Evolutionary conservation across 257 asterid species (phyloP), one percentile per base, ranked within the genome.

Genomic region (Knoxia roxburghii): DNA sequence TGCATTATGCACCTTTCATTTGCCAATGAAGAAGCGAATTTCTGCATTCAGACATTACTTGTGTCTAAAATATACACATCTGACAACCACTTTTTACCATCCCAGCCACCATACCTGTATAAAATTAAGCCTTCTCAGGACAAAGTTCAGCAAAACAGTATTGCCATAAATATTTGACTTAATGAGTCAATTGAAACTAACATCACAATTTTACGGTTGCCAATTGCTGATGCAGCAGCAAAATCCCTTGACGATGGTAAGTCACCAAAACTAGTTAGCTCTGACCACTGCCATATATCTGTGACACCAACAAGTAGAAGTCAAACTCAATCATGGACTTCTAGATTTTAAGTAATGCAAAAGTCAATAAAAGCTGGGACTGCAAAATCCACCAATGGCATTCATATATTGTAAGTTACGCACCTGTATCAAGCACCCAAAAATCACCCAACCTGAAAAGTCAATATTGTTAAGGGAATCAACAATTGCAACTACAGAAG

Each of bases 261-360:
- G 78, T 94, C 99, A 54, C 99, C 97, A 64, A 94, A 90, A 73
- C 96, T 90, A 70, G 99, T 83, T 65, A 94, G 95, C 77, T 94
- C 96, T 27, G 99, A 90, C 99, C 99, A 94, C 76, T 94, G 96
- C 99, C 99, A 94, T 81, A 85, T 81, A 82, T 90, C 99, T 94
- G 73, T 50, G 59, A 75, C 52, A 71, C 21, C 29, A 49, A 7
- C 23, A 69, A 43, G 61, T 14, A 63, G 33, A 56, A 65, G 73
- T 68, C 33, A 64, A 62, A 40, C n/a, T 32, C 69, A 56, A 14
- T 35, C 48, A 68, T 68, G 53, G 39, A 33, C 18, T 33, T 2
- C 8, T 32, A 20, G 32, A 24, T 64, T 48, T 12, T 7, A 65
- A 33, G 24, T 9, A 11, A 5, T 11, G 20, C 21, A 37, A 35